A percentile compares a stretch with the other conserved stretches of the same genome.
phyloP scores from a whole-genome alignment of 805 yeast species.

The Teunomyces aglyptinius region DNA sequence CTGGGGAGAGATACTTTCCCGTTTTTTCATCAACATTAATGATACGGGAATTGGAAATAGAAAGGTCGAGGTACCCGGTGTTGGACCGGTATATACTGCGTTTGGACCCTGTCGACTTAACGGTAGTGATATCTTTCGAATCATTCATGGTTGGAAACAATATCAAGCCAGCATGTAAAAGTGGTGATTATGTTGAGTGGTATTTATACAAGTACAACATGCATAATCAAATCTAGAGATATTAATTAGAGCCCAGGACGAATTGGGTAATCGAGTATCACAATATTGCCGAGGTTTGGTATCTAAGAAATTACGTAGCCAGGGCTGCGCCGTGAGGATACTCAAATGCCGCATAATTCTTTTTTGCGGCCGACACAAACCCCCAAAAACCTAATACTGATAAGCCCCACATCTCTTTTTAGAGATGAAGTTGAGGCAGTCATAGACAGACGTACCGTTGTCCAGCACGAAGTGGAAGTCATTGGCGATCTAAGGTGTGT shows the following conservation, averaged over 20 bases:
- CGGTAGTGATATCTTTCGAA: not conserved
- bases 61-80: slow-evolving; percentile 22
- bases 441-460: not conserved
- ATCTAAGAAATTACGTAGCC: not conserved
- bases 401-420: not conserved
- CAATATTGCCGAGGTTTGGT: not conserved
- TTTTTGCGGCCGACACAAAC: not conserved
- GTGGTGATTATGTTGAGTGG: no score
- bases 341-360: not conserved
- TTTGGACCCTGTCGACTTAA: slow-evolving; percentile 18
- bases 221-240: slow-evolving; percentile 1
- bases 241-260: not conserved
- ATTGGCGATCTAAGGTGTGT: not conserved
- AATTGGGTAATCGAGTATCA: not conserved
- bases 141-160: not conserved
- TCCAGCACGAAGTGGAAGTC: not conserved
- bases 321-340: not conserved
- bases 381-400: not conserved
- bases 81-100: slow-evolving; percentile 26
- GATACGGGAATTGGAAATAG: slow-evolving; percentile 17
- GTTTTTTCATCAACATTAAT: slow-evolving; percentile 21
- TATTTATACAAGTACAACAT: slow-evolving; percentile 1
- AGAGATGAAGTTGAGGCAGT: not conserved
- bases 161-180: no score
- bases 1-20: slow-evolving; percentile 18